Evolutionary conservation across 2,329 filamentous ascomycete species (phyloP), one percentile per base, ranked within the genome.

Genomic region (Neofusicoccum kwambonambiense): DNA sequence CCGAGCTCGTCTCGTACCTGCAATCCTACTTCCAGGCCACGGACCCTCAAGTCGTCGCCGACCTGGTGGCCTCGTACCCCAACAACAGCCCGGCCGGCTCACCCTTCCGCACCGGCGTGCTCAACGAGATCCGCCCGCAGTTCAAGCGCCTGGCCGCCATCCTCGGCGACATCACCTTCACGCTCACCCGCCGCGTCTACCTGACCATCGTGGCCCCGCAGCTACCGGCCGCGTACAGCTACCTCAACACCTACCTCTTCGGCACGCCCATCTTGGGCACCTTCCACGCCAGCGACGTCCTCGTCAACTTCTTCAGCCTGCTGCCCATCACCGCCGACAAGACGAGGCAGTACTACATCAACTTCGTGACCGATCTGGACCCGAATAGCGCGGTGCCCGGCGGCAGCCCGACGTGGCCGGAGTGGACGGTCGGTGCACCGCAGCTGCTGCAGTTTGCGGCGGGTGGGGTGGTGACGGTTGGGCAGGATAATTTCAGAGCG

Each of bases 121-220:
- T 89, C n/a, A 91, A 94, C 78, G 87, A 89, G 71, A 81, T 87
- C 71, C 93, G 91, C 72, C 90, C 91, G 0, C 85, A 91, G 68
- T 93, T 87, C 82, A 94, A 93, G 77, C 89, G 90, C 13, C 79
- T 92, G 0, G 87, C 90, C 1, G 90, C 91, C 41, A 85, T 94
- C 34, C 79, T 93, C 0, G 91, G 91, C 13, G 91, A 95, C 72
- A 71, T 92, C 0, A 86, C 86, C 1, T 94, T 95, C 77, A 93
- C 89, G 0, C 81, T 95, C 0, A 86, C 87, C 0, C 86, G 91
- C 1, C 87, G 91, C 15, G 66, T 83, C 4, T 88, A 91, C 74
- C 83, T 95, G 22, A 71, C 74, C 0, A 62, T 77, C 1, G 77
- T 79, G 12, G 82, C 87, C 67, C 87, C 88, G 0, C 69, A 76